phyloP scores from a whole-genome alignment of 2,329 filamentous ascomycete genomes.

The Alternaria sp. region DNA sequence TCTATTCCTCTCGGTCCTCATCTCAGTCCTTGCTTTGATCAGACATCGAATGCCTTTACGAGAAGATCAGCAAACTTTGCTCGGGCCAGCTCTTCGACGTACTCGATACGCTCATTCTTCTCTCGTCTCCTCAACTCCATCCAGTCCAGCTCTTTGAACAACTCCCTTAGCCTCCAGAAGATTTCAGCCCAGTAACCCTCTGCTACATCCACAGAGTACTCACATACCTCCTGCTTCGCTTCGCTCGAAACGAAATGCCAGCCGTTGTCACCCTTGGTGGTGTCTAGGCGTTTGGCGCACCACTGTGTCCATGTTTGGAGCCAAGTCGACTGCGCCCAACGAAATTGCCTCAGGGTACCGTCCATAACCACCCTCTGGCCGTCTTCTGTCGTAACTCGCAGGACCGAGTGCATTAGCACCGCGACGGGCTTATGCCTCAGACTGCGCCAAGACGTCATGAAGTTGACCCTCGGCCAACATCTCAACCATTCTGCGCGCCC shows the following conservation, averaged over 20 bases:
- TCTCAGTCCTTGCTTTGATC: not conserved
- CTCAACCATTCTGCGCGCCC: not conserved
- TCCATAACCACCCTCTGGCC: slow-evolving; percentile 8
- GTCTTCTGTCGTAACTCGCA: not conserved
- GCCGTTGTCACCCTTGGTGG: not conserved
- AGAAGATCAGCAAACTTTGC: not conserved
- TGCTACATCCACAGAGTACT: not conserved
- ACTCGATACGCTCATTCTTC: not conserved
- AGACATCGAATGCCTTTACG: not conserved
- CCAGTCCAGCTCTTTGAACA: slow-evolving; percentile 12
- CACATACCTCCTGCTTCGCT: not conserved
- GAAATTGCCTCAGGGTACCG: slow-evolving; percentile 12
- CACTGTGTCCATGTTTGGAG: not conserved
- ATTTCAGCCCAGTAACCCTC: not conserved
- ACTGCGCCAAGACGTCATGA: not conserved
- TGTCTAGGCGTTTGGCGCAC: not conserved
- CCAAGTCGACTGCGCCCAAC: slow-evolving; percentile 9
- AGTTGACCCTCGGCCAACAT: not conserved
- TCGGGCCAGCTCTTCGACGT: slow-evolving; percentile 1
- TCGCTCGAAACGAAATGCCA: not conserved
- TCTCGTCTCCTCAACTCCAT: not conserved
- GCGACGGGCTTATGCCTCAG: not conserved
- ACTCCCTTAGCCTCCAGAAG: not conserved
- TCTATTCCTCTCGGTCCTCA: not conserved
- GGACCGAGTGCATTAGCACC: slow-evolving; percentile 6